Percentiles rank a stretch among this genome's conserved stretches.
Evolutionary conservation across 768 basidiomycete genomes (phyloP).

Genomic region (Leccinum aurantiacum): DNA sequence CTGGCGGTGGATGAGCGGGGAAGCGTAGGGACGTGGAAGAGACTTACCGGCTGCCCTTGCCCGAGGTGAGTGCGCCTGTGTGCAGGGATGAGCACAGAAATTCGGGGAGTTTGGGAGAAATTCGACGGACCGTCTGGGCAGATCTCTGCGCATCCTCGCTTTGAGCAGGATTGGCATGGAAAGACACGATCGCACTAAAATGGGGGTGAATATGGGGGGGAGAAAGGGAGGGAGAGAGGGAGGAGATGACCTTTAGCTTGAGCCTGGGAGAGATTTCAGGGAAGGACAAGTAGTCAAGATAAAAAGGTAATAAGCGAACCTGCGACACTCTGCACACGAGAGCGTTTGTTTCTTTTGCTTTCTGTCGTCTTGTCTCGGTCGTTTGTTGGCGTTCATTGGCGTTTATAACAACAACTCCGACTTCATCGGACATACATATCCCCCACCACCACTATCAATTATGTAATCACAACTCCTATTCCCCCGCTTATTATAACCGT

Average conservation of each 20-base stretch:
- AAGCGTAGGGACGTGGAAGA: neutral
- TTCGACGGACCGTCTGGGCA: constrained; percentile 52
- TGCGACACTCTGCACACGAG: constrained; percentile 63
- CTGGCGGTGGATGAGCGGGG: constrained; percentile 33
- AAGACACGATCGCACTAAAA: constrained; percentile 61
- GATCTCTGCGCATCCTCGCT: constrained; percentile 62
- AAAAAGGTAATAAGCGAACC: constrained; percentile 35
- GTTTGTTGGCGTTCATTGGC: constrained; percentile 37
- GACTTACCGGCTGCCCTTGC: constrained; percentile 59
- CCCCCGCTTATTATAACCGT: constrained; percentile 13
- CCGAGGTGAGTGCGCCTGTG: constrained; percentile 59
- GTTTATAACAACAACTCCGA: constrained; percentile 24
- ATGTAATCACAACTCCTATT: constrained; percentile 22
- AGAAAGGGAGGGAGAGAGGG: neutral
- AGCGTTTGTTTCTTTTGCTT: constrained; percentile 44
- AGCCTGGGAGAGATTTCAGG: constrained; percentile 30
- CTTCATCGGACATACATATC: constrained; percentile 21
- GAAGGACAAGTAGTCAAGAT: neutral
- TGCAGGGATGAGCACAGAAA: neutral
- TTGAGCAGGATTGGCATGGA: constrained; percentile 66
- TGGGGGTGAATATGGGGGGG: constrained; percentile 2
- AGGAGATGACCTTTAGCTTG: constrained; percentile 52
- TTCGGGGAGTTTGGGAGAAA: neutral
- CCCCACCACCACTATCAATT: constrained; percentile 23
- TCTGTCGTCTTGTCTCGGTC: constrained; percentile 40